Evolutionary conservation across 345 rosid species (phyloP).

Genomic region (Bruguiera gymnorhiza): DNA sequence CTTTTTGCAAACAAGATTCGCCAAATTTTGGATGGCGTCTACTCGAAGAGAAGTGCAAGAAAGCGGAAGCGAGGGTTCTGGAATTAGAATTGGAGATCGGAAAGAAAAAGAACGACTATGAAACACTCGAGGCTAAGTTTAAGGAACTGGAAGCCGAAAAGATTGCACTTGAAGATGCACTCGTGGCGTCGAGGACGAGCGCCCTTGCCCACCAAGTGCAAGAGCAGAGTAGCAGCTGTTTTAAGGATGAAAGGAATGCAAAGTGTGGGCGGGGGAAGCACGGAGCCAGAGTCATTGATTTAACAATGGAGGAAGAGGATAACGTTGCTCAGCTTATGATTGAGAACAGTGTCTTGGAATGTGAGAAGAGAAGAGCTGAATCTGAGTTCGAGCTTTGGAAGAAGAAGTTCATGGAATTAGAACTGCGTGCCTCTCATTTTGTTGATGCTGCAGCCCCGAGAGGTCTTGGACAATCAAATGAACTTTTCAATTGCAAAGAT

Average conservation of each 20-base stretch:
- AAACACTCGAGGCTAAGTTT: conserved; percentile 31
- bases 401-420: conserved; percentile 45
- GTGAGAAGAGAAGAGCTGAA: conserved; percentile 50
- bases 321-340: conserved; percentile 39
- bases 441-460: conserved; percentile 12
- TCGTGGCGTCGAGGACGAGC: conserved; percentile 18
- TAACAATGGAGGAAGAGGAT: conserved; percentile 24
- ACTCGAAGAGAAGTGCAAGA: conserved; percentile 19
- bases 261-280: conserved; percentile 5
- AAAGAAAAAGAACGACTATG: conserved; percentile 30
- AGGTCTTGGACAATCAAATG: conserved; percentile 17
- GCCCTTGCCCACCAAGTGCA: conserved; percentile 8
- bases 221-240: not conserved
- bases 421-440: conserved; percentile 22
- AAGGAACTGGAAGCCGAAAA: conserved; percentile 39
- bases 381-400: conserved; percentile 49
- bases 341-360: conserved; percentile 42
- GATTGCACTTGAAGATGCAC: conserved; percentile 28
- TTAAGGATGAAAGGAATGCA: conserved; percentile 1
- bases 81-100: conserved; percentile 43
- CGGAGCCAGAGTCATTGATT: conserved; percentile 31
- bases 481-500: not conserved
- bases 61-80: conserved; percentile 35
- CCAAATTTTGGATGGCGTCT: conserved; percentile 13
- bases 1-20: not conserved